Base-by-base conservation (phyloP, 768 basidiomycete species). In the Macrolepiota dolichaula region DNA sequence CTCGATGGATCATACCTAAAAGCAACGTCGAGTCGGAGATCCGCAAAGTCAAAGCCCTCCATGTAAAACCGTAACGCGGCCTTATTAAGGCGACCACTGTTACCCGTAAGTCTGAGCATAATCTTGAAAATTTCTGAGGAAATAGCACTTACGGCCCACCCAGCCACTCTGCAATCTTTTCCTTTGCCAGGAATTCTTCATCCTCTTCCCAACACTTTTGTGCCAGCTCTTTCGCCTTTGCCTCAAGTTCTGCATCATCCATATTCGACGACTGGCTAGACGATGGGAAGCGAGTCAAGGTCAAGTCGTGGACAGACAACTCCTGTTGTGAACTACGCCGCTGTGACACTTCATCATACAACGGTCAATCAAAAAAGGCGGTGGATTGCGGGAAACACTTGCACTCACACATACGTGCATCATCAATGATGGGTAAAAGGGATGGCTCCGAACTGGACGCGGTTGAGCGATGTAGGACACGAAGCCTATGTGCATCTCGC, bases 91-190 rank as follows among this genome's bases (percentile, higher is more conserved):
- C 77, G 79, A 19, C 86, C 87, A 59, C 96, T 97, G 68, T 24
- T 59, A 29, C 49, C 22, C 46, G 3, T 25, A 12, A 50, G 13
- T 17, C n/a, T 42, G 15, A 40, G 22, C 19, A 37, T 25, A 35
- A 37, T n/a, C 13, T 27, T 17, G 27, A 19, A 12, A 55, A 36
- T 9, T 22, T n/a, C 15, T 27, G 15, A 51, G n/a, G 35, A 35
- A 36, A 44, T 42, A 24, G 11, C 46, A 89, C 96, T 77, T 66
- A 98, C 95, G 83, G 76, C 71, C 93, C 89, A 67, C 97, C 97
- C 42, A 99, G 80, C 88, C 93, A 99, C 72, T 97, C 94, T 1
- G 96, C 95, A 67, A 98, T 93, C 77, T 96, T 96, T 68, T 96
- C 94, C 69, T 88, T 88, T 13, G 85, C 79, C 67, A 96, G 72